Percentiles rank a stretch among this genome's conserved stretches.
Conservation (phyloP, 768 basidiomycete genomes). For the Hygrophoropsis aurantiaca region DNA sequence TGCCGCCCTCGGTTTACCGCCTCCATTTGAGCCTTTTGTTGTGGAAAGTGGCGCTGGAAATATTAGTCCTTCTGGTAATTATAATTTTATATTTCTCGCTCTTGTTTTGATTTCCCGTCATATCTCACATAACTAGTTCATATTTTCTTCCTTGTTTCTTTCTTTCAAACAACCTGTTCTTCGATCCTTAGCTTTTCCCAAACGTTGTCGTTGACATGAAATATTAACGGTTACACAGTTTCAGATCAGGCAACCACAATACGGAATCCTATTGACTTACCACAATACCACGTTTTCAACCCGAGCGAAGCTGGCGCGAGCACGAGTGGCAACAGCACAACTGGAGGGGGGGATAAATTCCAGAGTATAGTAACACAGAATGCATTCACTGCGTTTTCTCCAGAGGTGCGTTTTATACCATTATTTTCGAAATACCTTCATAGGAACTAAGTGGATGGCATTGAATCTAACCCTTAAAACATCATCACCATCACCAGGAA, state of each 20-base stretch:
- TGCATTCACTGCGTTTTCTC: conserved; percentile 35
- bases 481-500: conserved; percentile 37
- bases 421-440: conserved; percentile 3
- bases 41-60: conserved; percentile 8
- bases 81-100: conserved; percentile 3
- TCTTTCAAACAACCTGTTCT: no score
- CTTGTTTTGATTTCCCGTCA: no score
- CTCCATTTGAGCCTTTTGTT: conserved; percentile 46
- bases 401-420: conserved; percentile 38
- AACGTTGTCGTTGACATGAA: no score
- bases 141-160: no score
- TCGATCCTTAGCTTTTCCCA: no score
- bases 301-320: conserved; percentile 11
- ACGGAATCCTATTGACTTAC: conserved; percentile 17
- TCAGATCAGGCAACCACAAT: no score
- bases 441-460: conserved; percentile 17
- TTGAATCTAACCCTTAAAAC: no score
- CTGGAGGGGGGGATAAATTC: conserved; percentile 26
- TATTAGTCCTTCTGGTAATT: background rate
- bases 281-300: conserved; percentile 25
- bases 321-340: no score
- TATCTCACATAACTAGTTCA: no score
- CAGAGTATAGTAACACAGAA: conserved; percentile 41
- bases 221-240: no score
- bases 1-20: conserved; percentile 44